phyloP scores from a whole-genome alignment of 371 early-diverging fungal species.

The Mortierella sp. region DNA sequence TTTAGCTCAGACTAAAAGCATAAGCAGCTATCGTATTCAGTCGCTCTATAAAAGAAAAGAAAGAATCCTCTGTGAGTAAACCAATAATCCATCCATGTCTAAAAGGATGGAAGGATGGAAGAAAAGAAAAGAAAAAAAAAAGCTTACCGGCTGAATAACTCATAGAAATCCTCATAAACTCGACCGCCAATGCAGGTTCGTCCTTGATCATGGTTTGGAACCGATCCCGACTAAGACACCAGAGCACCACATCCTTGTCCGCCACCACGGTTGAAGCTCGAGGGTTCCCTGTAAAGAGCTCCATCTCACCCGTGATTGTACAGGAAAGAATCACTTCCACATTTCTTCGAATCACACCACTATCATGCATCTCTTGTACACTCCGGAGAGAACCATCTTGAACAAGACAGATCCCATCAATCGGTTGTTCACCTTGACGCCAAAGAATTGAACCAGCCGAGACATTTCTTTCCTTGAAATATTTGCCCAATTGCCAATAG shows the following conservation, averaged over 20 bases:
- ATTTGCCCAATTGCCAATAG: slow-evolving; percentile 65
- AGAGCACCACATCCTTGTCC: slow-evolving; percentile 72
- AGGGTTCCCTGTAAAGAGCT: slow-evolving; percentile 68
- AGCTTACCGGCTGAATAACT: slow-evolving; percentile 47
- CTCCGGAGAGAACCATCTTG: slow-evolving; percentile 82
- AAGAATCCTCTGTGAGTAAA: neutral
- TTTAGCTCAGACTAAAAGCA: slow-evolving; percentile 45
- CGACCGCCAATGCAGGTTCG: slow-evolving; percentile 44
- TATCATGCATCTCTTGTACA: slow-evolving; percentile 58
- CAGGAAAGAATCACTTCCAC: slow-evolving; percentile 81
- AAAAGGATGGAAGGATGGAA: too few species aligned
- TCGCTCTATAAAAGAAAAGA: slow-evolving; percentile 21
- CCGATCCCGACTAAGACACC: slow-evolving; percentile 66
- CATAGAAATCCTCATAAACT: slow-evolving; percentile 53
- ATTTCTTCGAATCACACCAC: slow-evolving; percentile 47
- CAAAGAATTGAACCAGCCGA: slow-evolving; percentile 68
- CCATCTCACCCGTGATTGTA: slow-evolving; percentile 80
- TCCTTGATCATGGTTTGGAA: slow-evolving; percentile 69
- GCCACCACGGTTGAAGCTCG: slow-evolving; percentile 71
- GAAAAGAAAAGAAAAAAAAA: neutral
- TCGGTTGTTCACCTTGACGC: slow-evolving; percentile 66
- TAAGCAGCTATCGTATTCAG: slow-evolving; percentile 46
- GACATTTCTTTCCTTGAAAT: slow-evolving; percentile 68
- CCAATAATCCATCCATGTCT: too few species aligned
- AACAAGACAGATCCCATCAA: slow-evolving; percentile 76